phyloP scores from a whole-genome alignment of 768 basidiomycete genomes.

The Calocera cornea region DNA sequence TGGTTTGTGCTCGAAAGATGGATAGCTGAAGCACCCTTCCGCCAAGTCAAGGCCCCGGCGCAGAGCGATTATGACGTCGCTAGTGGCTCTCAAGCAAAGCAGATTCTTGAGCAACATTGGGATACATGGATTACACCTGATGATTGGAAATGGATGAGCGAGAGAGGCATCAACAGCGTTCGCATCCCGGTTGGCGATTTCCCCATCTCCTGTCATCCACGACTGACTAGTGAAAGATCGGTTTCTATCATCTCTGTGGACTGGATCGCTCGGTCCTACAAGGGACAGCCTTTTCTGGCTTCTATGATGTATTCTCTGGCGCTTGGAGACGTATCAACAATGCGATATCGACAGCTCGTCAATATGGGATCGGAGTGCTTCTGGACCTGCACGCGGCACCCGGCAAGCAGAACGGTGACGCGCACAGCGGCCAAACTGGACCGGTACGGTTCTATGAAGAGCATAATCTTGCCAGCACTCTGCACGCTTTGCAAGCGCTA shows the following conservation, averaged over 20 bases:
- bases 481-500: conserved; percentile 37
- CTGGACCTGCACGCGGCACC: conserved; percentile 75
- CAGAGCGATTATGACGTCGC: conserved; percentile 52
- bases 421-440: conserved; percentile 44
- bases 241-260: conserved; percentile 49
- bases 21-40: conserved; percentile 52
- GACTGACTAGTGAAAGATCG: conserved; percentile 39
- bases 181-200: conserved; percentile 39
- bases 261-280: conserved; percentile 62
- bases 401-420: conserved; percentile 60
- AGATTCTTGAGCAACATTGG: conserved; percentile 55
- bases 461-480: conserved; percentile 35
- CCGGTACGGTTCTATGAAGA: conserved; percentile 38
- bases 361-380: conserved; percentile 63
- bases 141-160: conserved; percentile 57
- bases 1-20: conserved; percentile 73
- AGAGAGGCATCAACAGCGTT: conserved; percentile 45
- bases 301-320: conserved; percentile 36
- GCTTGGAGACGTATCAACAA: conserved; percentile 58
- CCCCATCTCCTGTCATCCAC: conserved; percentile 39
- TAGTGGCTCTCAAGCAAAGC: conserved; percentile 34
- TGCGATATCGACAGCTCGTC: conserved; percentile 41
- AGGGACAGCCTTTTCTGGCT: conserved; percentile 51
- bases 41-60: conserved; percentile 32
- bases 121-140: conserved; percentile 68